Evolutionary conservation across 768 basidiomycete species (phyloP), one percentile per base, ranked within the genome.

Genomic region (Ramaria sp.): DNA sequence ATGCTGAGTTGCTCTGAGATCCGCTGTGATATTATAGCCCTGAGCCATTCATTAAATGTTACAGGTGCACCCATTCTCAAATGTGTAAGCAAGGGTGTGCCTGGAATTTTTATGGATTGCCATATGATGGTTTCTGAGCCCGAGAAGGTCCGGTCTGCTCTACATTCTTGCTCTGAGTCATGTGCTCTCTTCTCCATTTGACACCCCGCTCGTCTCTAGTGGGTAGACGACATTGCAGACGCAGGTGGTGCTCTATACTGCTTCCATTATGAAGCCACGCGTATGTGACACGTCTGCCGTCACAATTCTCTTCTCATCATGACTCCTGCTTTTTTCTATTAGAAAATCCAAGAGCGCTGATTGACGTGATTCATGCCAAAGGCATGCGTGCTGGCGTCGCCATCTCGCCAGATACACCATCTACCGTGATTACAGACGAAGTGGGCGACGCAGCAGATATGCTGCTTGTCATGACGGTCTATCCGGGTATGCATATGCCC

Each of bases 91-190:
- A 92, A 92, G 67, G 79, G 82, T 34, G 79, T 97, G 20, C 94
- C 95, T 1, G 89, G 81, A 51, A 96, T 97, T 61, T 98, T 93
- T 73, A 98, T 99, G 95, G 96, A 99, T 69, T 97, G 94, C 69
- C 96, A 99, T 70, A 98, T 98, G 96, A 99, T 99, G 96, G 96
- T 99, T 18, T 68, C 92, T 0, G 73, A 97, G 48, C 96, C 96
- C 9, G 89, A 87, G 64, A 84, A 85, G 76, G 94, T 90, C 60
- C 48, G 63, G 36, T 50, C n/a, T 39, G 25, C 28, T 42, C 22
- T 34, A 3, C 32, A 12, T 36, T 16, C 37, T 49, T 34, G 16
- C 32, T 16, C 7, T 24, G 30, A 13, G 10, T 25, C 37, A 34
- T 20, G n/a, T n/a, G 3, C 12, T 43, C 27, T 22, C 24, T 49